Base-by-base conservation (phyloP, 192 early-diverging fungal genomes). In the Coemansia sp. region DNA sequence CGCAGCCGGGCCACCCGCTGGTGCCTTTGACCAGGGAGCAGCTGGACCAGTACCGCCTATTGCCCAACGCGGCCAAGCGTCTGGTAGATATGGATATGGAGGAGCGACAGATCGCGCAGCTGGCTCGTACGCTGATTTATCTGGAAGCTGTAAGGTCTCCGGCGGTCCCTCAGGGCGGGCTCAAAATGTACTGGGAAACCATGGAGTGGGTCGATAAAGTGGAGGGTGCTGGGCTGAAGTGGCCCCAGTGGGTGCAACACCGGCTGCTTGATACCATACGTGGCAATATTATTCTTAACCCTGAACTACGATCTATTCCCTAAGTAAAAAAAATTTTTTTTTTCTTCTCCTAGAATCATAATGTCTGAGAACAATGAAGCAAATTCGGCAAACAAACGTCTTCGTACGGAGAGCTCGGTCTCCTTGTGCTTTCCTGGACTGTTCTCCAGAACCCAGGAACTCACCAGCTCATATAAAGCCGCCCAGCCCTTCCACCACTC, bases 401-500 rank as follows among this genome's bases (percentile, higher is more conserved):
- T 4, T 26, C 23, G 23, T 19, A 56, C 10, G 35, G 55, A 23
- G 20, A 46, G 44, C 28, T 59, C 40, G 33, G 33, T 41, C 10
- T 47, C 59, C 10, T 73, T 59, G 59, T 73, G 66, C 45, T 39
- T 47, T 31, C 30, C 45, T 14, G 70, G 59, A 16, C 64, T 73
- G 14, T 52, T 73, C 12, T 63, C 59, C 59, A 59, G 39, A 15
- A 47, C 41, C 2, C 63, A 63, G 42, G 43, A 43, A 10, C 55
- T 73, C 3, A 5, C 55, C 14, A 12, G 20, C 14, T 40, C 53
- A 23, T 67, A 66, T 31, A 51, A 45, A 6, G 28, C 33, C 3
- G 81, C 84, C 12, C 56, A 68, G 40, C 90, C 90, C 5, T 92
- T 83, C 70, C 58, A 65, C 14, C 88, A 92, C 72, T 72, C 72